Base-by-base conservation (phyloP, 148 eudicot species). In the Chenopodium album region DNA sequence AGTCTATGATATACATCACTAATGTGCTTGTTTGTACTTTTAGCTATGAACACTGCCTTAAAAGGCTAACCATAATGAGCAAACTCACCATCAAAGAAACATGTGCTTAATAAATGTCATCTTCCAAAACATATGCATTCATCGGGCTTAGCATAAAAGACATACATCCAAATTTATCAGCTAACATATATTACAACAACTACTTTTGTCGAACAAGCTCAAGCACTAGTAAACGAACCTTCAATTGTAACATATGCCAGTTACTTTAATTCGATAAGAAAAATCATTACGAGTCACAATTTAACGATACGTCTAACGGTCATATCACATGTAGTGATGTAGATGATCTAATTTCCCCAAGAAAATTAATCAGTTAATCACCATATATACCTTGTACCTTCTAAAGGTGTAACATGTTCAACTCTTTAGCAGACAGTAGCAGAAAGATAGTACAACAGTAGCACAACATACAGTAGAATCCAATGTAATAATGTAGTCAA, bases 401-500 rank as follows among this genome's bases (percentile, higher is more conserved):
- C 31, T 1, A n/a, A 66, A 26, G 26, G 28, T 28, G 14, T 66
- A 66, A 66, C 2, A 26, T 66, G n/a, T 69, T 14, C 73, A 69
- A 69, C 46, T 68, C 37, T 70, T 5, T 70, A 70, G 48, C 46
- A 71, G 74, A 71, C 74, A 71, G 48, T 71, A 17, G 4, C 52
- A 6, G 74, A 71, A 71, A 37, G 44, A 71, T 22, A 62, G 66
- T 7, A 41, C 44, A 41, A 0, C 44, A 62, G 66, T 22, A 62
- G 66, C 26, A 37, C 44, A 41, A 41, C 44, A 62, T 62, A 62
- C 23, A 31, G 26, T 17, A 29, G 65, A 71, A 41, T 41, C 13
- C 50, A 5, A 71, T 71, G 74, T 71, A 41, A 48, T 41, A 7
- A 69, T 82, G 76, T 56, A 60, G 84, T 82, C 80, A 76, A 82